Evolutionary conservation across 2,329 filamentous ascomycete genomes (phyloP), one percentile per base, ranked within the genome.

Genomic region (Fusarium sterilihyphosum): DNA sequence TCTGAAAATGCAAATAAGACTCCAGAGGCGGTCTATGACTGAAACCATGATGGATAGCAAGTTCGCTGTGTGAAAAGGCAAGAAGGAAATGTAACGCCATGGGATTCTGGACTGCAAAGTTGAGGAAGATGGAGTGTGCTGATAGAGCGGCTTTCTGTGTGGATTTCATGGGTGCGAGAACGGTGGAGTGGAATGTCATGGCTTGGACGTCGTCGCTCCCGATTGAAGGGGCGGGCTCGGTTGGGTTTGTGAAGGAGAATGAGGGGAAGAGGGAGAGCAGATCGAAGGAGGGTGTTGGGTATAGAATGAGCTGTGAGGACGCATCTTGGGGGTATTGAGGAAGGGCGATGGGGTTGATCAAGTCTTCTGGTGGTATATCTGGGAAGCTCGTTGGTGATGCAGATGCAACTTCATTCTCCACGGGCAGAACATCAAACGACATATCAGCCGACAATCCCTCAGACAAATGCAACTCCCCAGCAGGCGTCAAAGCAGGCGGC

Each of bases 91-190:
- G 65, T 0, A 67, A 3, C 3, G 65, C 65, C 65, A 67, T 67
- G 5, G 65, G 63, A 3, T 61, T 67, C 3, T 67, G 63, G 2
- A 67, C 63, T 0, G 65, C 65, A 22, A 67, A 67, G 46, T 67
- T 67, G 52, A 67, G 65, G 3, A 67, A 67, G 20, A 67, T 52
- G n/a, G 63, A 67, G 20, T 67, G 65, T 1, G 65, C 57, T 12
- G 65, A 67, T 1, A 67, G 11, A 20, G 65, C 35, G 9, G 65
- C 65, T 20, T 35, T 60, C 29, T 62, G 65, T 1, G 65, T 67
- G 2, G 65, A 67, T 14, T 67, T 67, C 65, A 67, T 67, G n/a
- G 65, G 63, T 3, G 65, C 65, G 4, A 67, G 44, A 26, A 67
- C 24, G 4, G 62, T 67, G 6, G 65, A 67, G 18, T 67, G 65